Percentiles rank a stretch among this genome's conserved stretches.
These are phyloP conservation scores for Termitomyces sp. DNA, from an alignment of 768 basidiomycete genomes.

Conservation along the genomic window DNA sequence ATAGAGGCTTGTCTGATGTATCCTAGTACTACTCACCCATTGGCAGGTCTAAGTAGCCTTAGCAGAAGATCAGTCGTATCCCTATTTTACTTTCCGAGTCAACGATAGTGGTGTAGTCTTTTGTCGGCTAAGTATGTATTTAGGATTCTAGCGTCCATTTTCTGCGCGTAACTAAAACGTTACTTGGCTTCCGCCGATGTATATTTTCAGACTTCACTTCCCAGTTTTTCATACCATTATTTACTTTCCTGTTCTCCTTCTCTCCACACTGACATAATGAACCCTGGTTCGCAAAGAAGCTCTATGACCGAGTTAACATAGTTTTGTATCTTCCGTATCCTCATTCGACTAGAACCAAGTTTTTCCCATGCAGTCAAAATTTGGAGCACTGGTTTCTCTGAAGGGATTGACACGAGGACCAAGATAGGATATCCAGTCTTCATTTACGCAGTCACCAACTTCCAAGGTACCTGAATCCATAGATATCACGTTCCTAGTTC, in stretches of 20 bases:
- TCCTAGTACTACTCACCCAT: too few species aligned
- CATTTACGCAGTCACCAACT: not conserved
- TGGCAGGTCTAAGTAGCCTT: too few species aligned
- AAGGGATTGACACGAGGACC: not conserved
- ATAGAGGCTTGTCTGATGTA: too few species aligned
- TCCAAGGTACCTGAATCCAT: not conserved
- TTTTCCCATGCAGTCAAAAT: not conserved
- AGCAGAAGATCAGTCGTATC: too few species aligned
- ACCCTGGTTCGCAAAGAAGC: not conserved
- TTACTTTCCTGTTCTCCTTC: too few species aligned
- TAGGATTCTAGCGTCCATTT: too few species aligned
- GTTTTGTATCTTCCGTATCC: not conserved
- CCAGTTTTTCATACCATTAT: not conserved
- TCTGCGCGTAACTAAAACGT: too few species aligned
- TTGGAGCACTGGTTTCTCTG: not conserved
- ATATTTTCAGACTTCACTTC: not conserved
- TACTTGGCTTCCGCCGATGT: not conserved
- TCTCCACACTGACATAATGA: too few species aligned
- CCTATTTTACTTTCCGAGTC: too few species aligned
- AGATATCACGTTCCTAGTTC: not conserved
- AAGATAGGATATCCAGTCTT: not conserved
- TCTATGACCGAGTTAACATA: not conserved
- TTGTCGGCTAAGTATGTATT: too few species aligned
- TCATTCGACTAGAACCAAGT: not conserved
- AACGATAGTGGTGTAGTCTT: too few species aligned